These are phyloP conservation scores for Coprinopsis sp. DNA, from an alignment of 768 basidiomycete species.

Conservation along the genomic window DNA sequence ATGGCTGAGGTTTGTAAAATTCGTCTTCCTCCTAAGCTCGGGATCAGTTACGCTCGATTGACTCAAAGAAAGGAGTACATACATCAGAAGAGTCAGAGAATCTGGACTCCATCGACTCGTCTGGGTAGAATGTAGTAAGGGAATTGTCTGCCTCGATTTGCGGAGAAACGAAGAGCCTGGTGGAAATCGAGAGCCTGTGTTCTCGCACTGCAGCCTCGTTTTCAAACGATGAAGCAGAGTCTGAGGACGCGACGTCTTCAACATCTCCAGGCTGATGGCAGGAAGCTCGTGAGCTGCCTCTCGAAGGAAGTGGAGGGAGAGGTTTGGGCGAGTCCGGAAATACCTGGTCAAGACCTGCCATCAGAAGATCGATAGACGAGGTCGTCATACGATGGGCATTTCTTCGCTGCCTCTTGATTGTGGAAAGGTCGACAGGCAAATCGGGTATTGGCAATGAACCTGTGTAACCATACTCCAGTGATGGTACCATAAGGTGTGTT, in stretches of 20 bases:
- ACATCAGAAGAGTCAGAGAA: slow-evolving; percentile 8
- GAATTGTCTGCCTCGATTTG: too few relatives aligned
- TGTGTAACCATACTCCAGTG: not conserved
- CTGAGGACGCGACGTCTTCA: not conserved
- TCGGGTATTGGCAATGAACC: not conserved
- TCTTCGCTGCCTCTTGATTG: slow-evolving; percentile 1
- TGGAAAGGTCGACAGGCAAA: not conserved
- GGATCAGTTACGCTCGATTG: not conserved
- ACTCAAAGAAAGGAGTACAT: not conserved
- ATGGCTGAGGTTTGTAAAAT: not conserved
- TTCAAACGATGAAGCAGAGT: too few relatives aligned
- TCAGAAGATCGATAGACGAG: slow-evolving; percentile 8
- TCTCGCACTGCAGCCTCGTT: too few relatives aligned
- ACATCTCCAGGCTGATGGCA: too few relatives aligned
- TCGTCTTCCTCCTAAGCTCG: not conserved
- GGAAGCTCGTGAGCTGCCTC: not conserved
- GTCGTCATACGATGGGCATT: slow-evolving; percentile 6
- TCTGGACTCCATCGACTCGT: not conserved
- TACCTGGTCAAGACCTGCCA: slow-evolving; percentile 8
- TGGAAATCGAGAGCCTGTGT: too few relatives aligned
- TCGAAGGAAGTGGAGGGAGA: not conserved
- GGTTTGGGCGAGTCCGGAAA: slow-evolving; percentile 1
- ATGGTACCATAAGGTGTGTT: not conserved
- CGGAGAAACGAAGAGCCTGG: too few relatives aligned
- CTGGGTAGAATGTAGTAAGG: not conserved